Base-by-base conservation (phyloP, 441 rosid species). In the Pelargonium cotyledonis region DNA sequence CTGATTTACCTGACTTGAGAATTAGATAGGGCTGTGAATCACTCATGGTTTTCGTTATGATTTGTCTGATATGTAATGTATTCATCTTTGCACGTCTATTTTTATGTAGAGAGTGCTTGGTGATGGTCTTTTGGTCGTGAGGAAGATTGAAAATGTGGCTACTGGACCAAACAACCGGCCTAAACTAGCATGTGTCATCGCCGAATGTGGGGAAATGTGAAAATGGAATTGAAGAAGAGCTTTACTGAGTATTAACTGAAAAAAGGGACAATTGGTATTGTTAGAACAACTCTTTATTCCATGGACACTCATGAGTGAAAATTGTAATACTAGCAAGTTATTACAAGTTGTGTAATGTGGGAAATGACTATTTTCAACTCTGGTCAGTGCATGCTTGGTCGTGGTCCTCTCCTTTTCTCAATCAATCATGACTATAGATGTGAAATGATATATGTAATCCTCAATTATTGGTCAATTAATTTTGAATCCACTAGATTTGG, bases 171-270 rank as follows among this genome's bases (percentile, higher is more conserved):
- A 90, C 85, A 90, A 90, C 77, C 80, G 88, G 18, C 98, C 98
- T 19, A 92, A 95, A 79, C 87, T 89, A 58, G 85, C 95, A 0
- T 88, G 91, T 60, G 71, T 78, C 2, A 88, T 90, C 43, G 91
- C 92, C 1, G 98, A 95, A 82, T 95, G 96, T 66, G 99, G 96
- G 53, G 97, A 95, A 81, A 95, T 95, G 99, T 92, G 74, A 79
- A 23, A 23, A 23, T 23, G 26, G 26, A 23, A 23, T 23, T 23
- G 26, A 23, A 23, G 26, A 23, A 23, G 26, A 23, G 26, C 26
- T 23, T 23, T 23, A 23, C 26, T 23, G 26, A 23, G 26, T 0
- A 23, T 23, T 23, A 23, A 23, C 26, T 23, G 26, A 23, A 23
- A 23, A 23, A 23, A 23, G 2, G 26, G 2, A 23, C 26, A 23